Evolutionary conservation across 139 green algal genomes (phyloP).

Genomic region (Chlamydomonas incerta): DNA sequence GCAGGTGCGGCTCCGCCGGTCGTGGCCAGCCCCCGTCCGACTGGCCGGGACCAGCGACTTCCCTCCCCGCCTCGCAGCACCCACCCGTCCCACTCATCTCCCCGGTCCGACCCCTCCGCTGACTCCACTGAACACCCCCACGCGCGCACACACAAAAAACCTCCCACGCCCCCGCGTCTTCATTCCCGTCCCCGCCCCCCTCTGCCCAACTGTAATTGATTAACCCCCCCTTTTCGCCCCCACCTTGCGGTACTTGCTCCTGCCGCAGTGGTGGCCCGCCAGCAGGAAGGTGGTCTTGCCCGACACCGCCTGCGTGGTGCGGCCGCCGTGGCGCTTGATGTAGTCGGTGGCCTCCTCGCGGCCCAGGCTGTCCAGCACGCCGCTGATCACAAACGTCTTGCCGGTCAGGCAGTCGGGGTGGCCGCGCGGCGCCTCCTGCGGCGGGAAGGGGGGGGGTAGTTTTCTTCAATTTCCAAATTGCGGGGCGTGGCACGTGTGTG

Average conservation of each 20-base stretch:
- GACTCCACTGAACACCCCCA: no score
- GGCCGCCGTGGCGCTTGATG: slow-evolving; percentile 87
- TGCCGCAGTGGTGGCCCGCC: slow-evolving; percentile 71
- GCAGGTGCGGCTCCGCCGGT: no score
- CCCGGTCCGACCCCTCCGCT: no score
- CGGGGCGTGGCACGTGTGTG: neutral
- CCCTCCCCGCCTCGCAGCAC: no score
- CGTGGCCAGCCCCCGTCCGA: no score
- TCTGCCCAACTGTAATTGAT: no score
- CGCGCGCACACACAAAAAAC: no score
- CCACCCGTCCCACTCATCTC: no score
- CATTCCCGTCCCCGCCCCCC: neutral
- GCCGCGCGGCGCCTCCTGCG: slow-evolving; percentile 73
- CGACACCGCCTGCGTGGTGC: slow-evolving; percentile 80
- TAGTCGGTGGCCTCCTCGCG: slow-evolving; percentile 84
- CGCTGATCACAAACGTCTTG: slow-evolving; percentile 94
- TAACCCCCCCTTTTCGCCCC: neutral
- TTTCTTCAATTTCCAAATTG: neutral
- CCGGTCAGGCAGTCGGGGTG: slow-evolving; percentile 89
- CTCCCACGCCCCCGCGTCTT: neutral
- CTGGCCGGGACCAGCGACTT: no score
- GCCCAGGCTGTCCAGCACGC: slow-evolving; percentile 83
- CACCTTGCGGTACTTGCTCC: slow-evolving; percentile 70
- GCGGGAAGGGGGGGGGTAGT: no score
- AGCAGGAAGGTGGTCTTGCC: slow-evolving; percentile 93